phyloP scores from a whole-genome alignment of 1,139 yeast species.

The Debaryomyces sp. region DNA sequence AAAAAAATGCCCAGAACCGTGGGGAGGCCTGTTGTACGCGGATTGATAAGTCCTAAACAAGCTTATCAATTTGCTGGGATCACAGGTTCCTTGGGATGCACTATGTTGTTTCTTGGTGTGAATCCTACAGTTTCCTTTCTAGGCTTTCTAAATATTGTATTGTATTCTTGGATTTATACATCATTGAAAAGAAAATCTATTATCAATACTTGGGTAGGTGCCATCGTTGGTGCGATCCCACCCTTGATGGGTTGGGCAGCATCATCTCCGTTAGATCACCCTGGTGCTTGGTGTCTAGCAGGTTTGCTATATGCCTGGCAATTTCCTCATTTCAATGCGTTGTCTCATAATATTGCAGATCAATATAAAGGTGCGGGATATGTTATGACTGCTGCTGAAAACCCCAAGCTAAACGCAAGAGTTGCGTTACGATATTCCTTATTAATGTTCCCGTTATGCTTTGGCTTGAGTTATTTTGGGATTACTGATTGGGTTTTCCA shows the following conservation, averaged over 20 bases:
- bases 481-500: conserved; percentile 84
- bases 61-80: conserved; percentile 80
- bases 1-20: conserved; percentile 86
- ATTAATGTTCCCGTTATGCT: conserved; percentile 90
- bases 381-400: conserved; percentile 93
- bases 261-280: conserved; percentile 75
- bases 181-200: conserved; percentile 84
- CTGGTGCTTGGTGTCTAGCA: conserved; percentile 96
- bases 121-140: conserved; percentile 80
- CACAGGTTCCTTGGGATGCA: conserved; percentile 72
- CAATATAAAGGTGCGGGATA: conserved; percentile 94
- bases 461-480: conserved; percentile 75
- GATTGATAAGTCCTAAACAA: conserved; percentile 70
- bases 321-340: conserved; percentile 94
- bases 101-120: conserved; percentile 75
- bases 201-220: conserved; percentile 97
- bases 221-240: conserved; percentile 96
- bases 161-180: conserved; percentile 90
- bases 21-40: conserved; percentile 88
- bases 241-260: conserved; percentile 99
- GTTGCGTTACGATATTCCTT: conserved; percentile 89
- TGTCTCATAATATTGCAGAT: conserved; percentile 83
- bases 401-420: conserved; percentile 89
- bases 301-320: conserved; percentile 95
- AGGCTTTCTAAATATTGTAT: conserved; percentile 75